Percentiles rank a stretch among this genome's conserved stretches.
phyloP scores from a whole-genome alignment of 306 rosid species.

The Cicer judaicum region DNA sequence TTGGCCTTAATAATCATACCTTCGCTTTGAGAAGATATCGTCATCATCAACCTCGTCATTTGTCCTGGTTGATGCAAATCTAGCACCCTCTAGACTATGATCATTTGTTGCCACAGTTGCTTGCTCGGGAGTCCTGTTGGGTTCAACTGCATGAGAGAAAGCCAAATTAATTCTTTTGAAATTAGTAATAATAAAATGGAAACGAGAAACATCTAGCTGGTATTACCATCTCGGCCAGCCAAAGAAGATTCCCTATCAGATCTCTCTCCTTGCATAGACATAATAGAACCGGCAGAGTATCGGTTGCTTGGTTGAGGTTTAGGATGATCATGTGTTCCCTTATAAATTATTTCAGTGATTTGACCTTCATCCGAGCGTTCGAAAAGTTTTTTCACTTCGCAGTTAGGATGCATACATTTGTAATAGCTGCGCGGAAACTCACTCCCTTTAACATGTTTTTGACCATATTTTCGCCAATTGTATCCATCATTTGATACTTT shows the following conservation, averaged over 20 bases:
- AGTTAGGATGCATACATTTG: conserved; percentile 95
- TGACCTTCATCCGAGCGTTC: conserved; percentile 96
- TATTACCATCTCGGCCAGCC: conserved; percentile 76
- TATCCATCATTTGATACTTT: conserved; percentile 87
- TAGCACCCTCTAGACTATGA: conserved; percentile 64
- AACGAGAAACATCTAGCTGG: conserved; percentile 41
- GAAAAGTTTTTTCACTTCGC: conserved; percentile 97
- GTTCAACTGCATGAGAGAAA: conserved; percentile 31
- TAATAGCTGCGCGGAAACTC: conserved; percentile 99
- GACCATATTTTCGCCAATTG: conserved; percentile 98
- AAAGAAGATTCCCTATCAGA: conserved; percentile 64
- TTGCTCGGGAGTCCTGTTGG: conserved; percentile 62
- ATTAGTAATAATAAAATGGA: conserved; percentile 4
- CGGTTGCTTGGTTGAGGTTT: conserved; percentile 93
- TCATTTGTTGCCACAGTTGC: conserved; percentile 61
- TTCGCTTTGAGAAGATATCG: conserved; percentile 81
- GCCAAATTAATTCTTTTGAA: conserved; percentile 18
- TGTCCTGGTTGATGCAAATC: conserved; percentile 56
- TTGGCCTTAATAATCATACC: conserved; percentile 55
- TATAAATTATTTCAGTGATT: conserved; percentile 91
- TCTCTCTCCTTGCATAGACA: conserved; percentile 72
- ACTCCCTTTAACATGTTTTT: conserved; percentile 95
- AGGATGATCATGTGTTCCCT: conserved; percentile 97
- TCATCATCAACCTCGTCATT: conserved; percentile 83
- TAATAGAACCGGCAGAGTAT: conserved; percentile 62